Percentiles rank a stretch among this genome's conserved stretches.
phyloP scores from a whole-genome alignment of 306 rosid genomes.

The apple (Malus domestica) region ASM211411v1 NC_041797.1:33745501-33746000 shows the following conservation, averaged over 20 bases:
- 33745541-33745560: conserved; percentile 13
- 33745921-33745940: conserved; percentile 89
- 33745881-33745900: conserved; percentile 92
- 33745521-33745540: conserved; percentile 41
- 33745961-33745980: conserved; percentile 81
- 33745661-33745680: conserved; percentile 52
- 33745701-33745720: conserved; percentile 38
- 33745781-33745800: conserved; percentile 70
- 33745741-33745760: conserved; percentile 41
- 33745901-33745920: conserved; percentile 86
- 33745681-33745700: conserved; percentile 46
- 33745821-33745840: conserved; percentile 86
- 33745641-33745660: conserved; percentile 43
- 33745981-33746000: conserved; percentile 54
- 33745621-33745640: conserved; percentile 51
- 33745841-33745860: conserved; percentile 89
- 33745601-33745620: conserved; percentile 37
- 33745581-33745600: conserved; percentile 32
- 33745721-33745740: conserved; percentile 58
- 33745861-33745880: conserved; percentile 78
- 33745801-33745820: conserved; percentile 64
- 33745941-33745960: conserved; percentile 81
- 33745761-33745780: conserved; percentile 69
- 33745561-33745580: conserved; percentile 22
- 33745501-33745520: conserved; percentile 60